phyloP scores from a whole-genome alignment of 306 rosid species.

The Mucuna pruriens region DNA sequence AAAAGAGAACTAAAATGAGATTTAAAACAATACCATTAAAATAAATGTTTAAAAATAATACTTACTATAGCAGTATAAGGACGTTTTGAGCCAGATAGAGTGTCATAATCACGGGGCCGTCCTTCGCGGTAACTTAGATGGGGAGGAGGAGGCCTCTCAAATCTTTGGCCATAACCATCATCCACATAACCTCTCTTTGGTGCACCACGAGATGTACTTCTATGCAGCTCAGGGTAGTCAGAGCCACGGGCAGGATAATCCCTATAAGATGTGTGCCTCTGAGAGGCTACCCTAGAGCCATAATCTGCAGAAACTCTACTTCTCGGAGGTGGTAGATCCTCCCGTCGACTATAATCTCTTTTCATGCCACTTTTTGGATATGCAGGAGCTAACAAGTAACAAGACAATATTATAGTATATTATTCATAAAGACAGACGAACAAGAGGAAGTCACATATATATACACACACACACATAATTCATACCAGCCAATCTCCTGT shows the following conservation, averaged over 20 bases:
- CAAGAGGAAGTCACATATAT: neutral
- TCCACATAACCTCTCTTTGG: conserved; percentile 82
- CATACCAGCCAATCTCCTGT: conserved; percentile 79
- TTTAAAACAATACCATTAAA: neutral
- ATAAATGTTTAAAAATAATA: conserved; percentile 10
- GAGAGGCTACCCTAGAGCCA: conserved; percentile 66
- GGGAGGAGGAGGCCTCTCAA: conserved; percentile 74
- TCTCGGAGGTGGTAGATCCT: conserved; percentile 83
- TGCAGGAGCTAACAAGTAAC: conserved; percentile 56
- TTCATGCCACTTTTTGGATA: conserved; percentile 76
- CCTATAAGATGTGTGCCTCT: conserved; percentile 71
- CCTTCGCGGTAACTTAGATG: conserved; percentile 75
- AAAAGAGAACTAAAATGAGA: conserved; percentile 12
- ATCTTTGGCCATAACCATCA: conserved; percentile 77
- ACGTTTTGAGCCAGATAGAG: conserved; percentile 84
- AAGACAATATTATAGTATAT: conserved; percentile 18
- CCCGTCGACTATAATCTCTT: conserved; percentile 79
- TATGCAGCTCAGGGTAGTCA: conserved; percentile 68
- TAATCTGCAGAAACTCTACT: conserved; percentile 69
- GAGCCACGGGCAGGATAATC: conserved; percentile 75
- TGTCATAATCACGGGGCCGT: conserved; percentile 75
- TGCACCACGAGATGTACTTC: conserved; percentile 60
- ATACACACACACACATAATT: neutral
- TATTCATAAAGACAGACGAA: conserved; percentile 16
- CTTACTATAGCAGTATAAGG: conserved; percentile 74